Base-by-base conservation (phyloP, 2,329 filamentous ascomycete species). In the Kalmusia sp. region DNA sequence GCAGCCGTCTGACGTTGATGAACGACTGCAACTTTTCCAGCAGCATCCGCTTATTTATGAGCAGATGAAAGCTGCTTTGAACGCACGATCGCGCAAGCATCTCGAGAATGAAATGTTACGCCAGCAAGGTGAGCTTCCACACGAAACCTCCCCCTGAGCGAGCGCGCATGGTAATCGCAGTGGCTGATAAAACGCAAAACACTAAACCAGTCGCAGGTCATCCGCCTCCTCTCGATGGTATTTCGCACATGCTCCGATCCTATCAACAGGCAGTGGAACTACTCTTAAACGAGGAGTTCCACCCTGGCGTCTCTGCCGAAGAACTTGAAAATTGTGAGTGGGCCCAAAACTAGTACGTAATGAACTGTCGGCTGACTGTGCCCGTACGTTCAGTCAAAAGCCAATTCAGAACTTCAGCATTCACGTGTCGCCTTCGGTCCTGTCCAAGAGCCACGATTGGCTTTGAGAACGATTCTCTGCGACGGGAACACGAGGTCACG, bases 381-480 rank as follows among this genome's bases (percentile, higher is more conserved):
- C n/a, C n/a, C n/a, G n/a, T n/a, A n/a, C n/a, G n/a, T n/a, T 27
- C 35, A 11, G 55, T 61, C 40, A 61, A 61, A 34, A 55, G 40
- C 17, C 48, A 52, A 8, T 58, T 54, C 30, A 41, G 49, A 17
- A 31, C 50, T 2, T 58, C 58, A 1, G 58, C 58, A 3, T 61
- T 52, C 35, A 61, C 58, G 3, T 58, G 58, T 35, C 52, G 55
- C 11, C 35, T 61, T 2, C 49, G 40, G 8, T 51, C 46, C 14
- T 61, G 58, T 37, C 52, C 55, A 3, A 39, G 52, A n/a, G 58
- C 58, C 1, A 58, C 58, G 12, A 25, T 58, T 3, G 58, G 58
- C n/a, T 61, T 61, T 17, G 47, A 54, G 27, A 30, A n/a, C n/a
- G n/a, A n/a, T n/a, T 44, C 47, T 15, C 38, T 46, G 3, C 57